phyloP scores from a whole-genome alignment of 148 eudicot genomes.

The Nepenthes gracilis region DNA sequence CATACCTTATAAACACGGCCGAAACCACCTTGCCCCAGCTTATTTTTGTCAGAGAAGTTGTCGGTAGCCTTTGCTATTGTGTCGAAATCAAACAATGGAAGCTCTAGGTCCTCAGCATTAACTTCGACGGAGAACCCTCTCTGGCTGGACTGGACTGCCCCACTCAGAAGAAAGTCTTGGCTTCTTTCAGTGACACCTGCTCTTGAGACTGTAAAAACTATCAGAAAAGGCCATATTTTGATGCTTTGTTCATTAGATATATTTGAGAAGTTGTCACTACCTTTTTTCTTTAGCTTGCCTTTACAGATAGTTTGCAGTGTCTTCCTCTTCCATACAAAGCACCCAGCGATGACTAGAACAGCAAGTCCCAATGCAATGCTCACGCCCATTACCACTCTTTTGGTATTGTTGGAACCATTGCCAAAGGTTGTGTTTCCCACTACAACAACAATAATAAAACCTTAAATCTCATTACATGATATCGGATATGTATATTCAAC shows the following conservation, averaged over 20 bases:
- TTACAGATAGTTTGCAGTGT: not conserved
- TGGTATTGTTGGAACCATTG: slow-evolving; percentile 10
- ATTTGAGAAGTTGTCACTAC: slow-evolving; percentile 11
- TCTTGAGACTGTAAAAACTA: not conserved
- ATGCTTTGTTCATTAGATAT: not conserved
- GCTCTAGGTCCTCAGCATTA: slow-evolving; percentile 25
- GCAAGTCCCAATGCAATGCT: slow-evolving; percentile 23
- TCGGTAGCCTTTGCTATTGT: slow-evolving; percentile 35
- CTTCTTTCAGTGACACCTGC: slow-evolving; percentile 30
- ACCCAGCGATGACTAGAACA: slow-evolving; percentile 17
- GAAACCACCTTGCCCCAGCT: slow-evolving; percentile 60
- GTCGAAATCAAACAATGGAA: slow-evolving; percentile 32
- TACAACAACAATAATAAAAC: not conserved
- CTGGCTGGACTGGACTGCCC: slow-evolving; percentile 15
- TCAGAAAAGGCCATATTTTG: not conserved
- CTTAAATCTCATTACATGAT: too few relatives aligned
- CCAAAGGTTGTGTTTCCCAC: slow-evolving; percentile 3
- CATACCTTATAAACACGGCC: slow-evolving; percentile 52
- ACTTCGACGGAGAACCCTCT: slow-evolving; percentile 21
- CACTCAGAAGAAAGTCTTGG: slow-evolving; percentile 21
- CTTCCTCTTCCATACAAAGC: slow-evolving; percentile 20
- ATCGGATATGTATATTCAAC: too few relatives aligned
- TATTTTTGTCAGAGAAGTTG: slow-evolving; percentile 29
- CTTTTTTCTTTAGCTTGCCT: slow-evolving; percentile 18
- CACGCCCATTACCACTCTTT: slow-evolving; percentile 13